Evolutionary conservation across 1,284 basidiomycete species (phyloP), one percentile per base, ranked within the genome.

Genomic region (Sanghuangporus weigelae): DNA sequence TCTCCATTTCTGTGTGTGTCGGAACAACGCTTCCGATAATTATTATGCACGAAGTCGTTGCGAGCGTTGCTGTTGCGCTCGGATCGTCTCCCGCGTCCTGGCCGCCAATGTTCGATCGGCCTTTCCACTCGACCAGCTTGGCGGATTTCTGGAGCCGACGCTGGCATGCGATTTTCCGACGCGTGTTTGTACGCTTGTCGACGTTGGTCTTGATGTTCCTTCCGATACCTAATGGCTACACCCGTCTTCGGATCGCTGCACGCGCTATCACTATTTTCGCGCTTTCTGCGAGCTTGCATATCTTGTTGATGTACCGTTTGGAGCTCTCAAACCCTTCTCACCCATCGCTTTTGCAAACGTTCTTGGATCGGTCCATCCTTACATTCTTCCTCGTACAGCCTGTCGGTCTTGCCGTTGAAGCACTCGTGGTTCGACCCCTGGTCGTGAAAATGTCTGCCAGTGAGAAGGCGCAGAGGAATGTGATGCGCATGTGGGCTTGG

Each of bases 151-250:
- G 71, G 71, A 51, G 66, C 10, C 57, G 63, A 8, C 59, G 67
- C 21, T 72, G 71, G 71, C 71, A 72, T 56, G 42, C 57, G 53
- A 61, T 69, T 42, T 70, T 71, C 54, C 67, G 69, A 1, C 65
- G 65, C 39, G 58, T 63, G 8, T 70, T 71, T 42, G 46, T 60
- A 12, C 67, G 66, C n/a, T 54, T 68, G 35, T 59, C 67, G 14
- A n/a, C 53, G n/a, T 63, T 59, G 49, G 16, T 67, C 26, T 31
- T 63, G 23, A 31, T 3, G 26, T 31, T 31, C 26, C 46, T 51
- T 40, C 40, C 62, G 26, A 19, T 62, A 40, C 35, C 54, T 21
- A 10, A 14, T 11, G 10, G 10, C 14, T 49, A 23, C 3, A 16
- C 10, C 3, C 14, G 48, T 49, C 10, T 21, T 21, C 40, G 38